Base-by-base conservation (phyloP, 352 stramenopile species). In the Phytophthora multivora region DNA sequence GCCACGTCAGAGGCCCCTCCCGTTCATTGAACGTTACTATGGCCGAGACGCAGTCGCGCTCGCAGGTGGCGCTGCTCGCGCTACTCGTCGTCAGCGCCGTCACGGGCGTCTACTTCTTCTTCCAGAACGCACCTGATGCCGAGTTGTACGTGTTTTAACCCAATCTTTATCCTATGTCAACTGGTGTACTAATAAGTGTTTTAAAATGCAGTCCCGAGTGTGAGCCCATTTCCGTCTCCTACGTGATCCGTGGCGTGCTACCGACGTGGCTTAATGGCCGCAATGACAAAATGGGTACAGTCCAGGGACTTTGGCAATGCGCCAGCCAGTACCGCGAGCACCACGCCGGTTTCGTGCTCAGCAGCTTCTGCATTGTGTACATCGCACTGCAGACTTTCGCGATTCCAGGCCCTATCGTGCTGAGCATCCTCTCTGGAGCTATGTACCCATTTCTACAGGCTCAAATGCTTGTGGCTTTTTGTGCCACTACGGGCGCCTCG, bases 351-450 rank as follows among this genome's bases (percentile, higher is more conserved):
- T 92, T 91, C 63, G 86, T 93, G 39, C 66, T 93, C 35, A 67
- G 75, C 35, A 92, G 84, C 65, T 95, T 93, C 59, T 92, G 80
- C 55, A 69, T 95, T 60, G 85, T 94, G 30, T 96, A 96, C 73
- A 89, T 96, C 46, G 47, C 78, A 30, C 60, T 96, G 39, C 88
- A 96, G 73, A 90, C 88, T 5, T 96, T 95, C 72, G 88, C 88
- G 12, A 96, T 96, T 49, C 88, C 88, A 0, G 88, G 88, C 5
- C 86, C 88, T 26, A 93, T 96, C 54, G 83, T 94, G 30, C 59
- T 96, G 16, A 95, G 86, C 63, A 93, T 96, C 30, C 63, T 96
- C 16, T 89, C 88, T 11, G 88, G 88, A n/a, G 85, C 88, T 7
- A 91, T 96, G 69, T 96, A 95, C 51, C 83, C 86, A 59, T 90